These are phyloP conservation scores for Nyctanthes arbortristis DNA, from an alignment of 257 asterid species.

Conservation along the genomic window DNA sequence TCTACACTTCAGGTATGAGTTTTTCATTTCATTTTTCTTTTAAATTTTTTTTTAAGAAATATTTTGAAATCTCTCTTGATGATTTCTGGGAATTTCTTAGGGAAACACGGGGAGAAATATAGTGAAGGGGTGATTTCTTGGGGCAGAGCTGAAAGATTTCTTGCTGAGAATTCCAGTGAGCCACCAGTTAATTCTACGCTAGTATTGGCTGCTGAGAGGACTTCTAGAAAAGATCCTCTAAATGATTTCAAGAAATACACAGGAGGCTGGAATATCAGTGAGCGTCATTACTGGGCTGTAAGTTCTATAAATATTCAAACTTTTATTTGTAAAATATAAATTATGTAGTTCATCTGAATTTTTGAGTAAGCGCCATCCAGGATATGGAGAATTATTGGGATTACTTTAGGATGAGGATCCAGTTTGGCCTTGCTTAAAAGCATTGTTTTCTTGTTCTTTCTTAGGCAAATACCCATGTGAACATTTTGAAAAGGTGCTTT, in stretches of 20 bases:
- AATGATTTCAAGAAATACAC: slow-evolving; percentile 52
- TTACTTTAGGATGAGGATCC: background rate
- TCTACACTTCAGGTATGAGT: slow-evolving; percentile 41
- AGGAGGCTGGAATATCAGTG: slow-evolving; percentile 91
- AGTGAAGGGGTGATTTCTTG: slow-evolving; percentile 31
- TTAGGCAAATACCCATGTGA: background rate
- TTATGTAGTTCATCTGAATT: background rate
- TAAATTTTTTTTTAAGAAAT: background rate
- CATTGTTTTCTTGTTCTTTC: too few relatives aligned
- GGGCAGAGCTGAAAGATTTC: slow-evolving; percentile 49
- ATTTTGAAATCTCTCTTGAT: background rate
- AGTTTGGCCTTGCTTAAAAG: background rate
- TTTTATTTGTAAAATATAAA: background rate
- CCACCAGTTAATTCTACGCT: slow-evolving; percentile 57
- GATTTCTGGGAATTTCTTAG: slow-evolving; percentile 26
- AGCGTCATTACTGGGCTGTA: slow-evolving; percentile 93
- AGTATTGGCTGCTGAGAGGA: slow-evolving; percentile 69
- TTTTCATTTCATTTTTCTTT: background rate
- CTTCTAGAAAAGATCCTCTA: slow-evolving; percentile 71
- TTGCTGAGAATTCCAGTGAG: slow-evolving; percentile 50
- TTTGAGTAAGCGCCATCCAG: background rate
- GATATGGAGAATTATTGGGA: background rate
- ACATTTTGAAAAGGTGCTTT: background rate
- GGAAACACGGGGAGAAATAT: slow-evolving; percentile 26
- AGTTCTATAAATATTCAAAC: slow-evolving; percentile 24